A percentile compares a stretch with the other conserved stretches of the same genome.
These are phyloP conservation scores for Vicia sativa DNA, from an alignment of 306 rosid genomes.

Conservation along the genomic window DNA sequence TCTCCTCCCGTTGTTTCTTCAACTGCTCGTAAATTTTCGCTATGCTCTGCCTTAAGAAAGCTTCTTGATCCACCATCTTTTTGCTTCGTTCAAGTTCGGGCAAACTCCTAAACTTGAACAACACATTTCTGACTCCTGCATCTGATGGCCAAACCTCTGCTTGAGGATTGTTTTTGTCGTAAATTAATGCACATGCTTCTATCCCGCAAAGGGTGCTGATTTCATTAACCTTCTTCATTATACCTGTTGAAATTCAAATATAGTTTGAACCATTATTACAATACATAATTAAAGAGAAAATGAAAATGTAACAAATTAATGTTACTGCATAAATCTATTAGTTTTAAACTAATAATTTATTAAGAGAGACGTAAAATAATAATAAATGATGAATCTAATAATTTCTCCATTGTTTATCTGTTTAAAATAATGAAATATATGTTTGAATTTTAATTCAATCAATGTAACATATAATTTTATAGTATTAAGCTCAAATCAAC, in stretches of 20 bases:
- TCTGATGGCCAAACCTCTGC: conserved; percentile 48
- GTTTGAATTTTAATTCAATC: too few species aligned
- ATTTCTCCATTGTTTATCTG: too few species aligned
- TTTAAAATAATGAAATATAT: too few species aligned
- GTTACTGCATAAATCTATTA: background rate
- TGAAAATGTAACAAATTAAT: background rate
- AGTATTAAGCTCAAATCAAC: too few species aligned
- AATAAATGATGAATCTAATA: too few species aligned
- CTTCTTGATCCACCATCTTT: conserved; percentile 41
- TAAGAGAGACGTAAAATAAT: too few species aligned
- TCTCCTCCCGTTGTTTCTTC: conserved; percentile 1
- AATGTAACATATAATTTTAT: too few species aligned
- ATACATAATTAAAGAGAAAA: background rate
- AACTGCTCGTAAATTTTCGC: conserved; percentile 22
- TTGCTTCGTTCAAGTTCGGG: conserved; percentile 18
- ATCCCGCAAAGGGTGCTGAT: conserved; percentile 32
- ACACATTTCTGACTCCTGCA: background rate
- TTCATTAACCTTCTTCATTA: conserved; percentile 24
- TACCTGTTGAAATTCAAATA: background rate
- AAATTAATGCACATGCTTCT: conserved; percentile 41
- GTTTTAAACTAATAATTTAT: too few species aligned
- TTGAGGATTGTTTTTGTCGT: conserved; percentile 12
- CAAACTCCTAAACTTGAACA: background rate
- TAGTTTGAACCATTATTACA: too few species aligned
- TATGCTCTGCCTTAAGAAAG: conserved; percentile 31